Percentiles rank a stretch among this genome's conserved stretches.
Conservation (phyloP, 1,284 basidiomycete species). For the Ustilago xerochloae region DNA sequence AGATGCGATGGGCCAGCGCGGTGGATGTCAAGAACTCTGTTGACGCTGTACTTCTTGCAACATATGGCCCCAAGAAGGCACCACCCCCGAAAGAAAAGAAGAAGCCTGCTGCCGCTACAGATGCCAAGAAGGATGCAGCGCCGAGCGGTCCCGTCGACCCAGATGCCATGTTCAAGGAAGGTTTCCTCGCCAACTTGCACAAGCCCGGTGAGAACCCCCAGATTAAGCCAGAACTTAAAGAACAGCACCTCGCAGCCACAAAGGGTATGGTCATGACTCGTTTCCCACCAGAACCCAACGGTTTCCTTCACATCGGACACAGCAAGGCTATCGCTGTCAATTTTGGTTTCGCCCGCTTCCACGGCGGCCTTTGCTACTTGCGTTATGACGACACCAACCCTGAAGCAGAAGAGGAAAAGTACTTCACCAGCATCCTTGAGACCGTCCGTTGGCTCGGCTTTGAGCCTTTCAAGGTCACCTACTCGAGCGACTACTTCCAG, state of each 20-base stretch:
- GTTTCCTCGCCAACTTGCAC: slow-evolving; percentile 92
- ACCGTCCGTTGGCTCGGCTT: slow-evolving; percentile 96
- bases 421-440: slow-evolving; percentile 96
- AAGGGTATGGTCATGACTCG: slow-evolving; percentile 90
- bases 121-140: slow-evolving; percentile 37
- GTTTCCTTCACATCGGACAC: slow-evolving; percentile 92
- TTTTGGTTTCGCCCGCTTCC: slow-evolving; percentile 94
- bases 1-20: slow-evolving; percentile 83
- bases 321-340: slow-evolving; percentile 98
- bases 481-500: slow-evolving; percentile 97
- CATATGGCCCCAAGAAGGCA: slow-evolving; percentile 76
- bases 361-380: slow-evolving; percentile 90
- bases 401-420: slow-evolving; percentile 93
- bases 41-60: slow-evolving; percentile 79
- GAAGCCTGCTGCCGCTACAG: slow-evolving; percentile 35
- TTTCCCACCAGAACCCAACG: slow-evolving; percentile 98
- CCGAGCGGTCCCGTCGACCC: slow-evolving; percentile 47
- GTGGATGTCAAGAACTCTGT: slow-evolving; percentile 88
- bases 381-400: slow-evolving; percentile 99
- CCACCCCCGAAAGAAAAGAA: slow-evolving; percentile 73
- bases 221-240: slow-evolving; percentile 79
- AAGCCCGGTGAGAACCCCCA: slow-evolving; percentile 95
- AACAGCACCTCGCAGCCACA: slow-evolving; percentile 84
- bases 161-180: slow-evolving; percentile 88
- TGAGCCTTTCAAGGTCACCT: slow-evolving; percentile 98